Evolutionary conservation across 225 moss, liverwort and hornwort genomes (phyloP), one percentile per base, ranked within the genome.

Genomic region (Marchantia polymorpha): DNA sequence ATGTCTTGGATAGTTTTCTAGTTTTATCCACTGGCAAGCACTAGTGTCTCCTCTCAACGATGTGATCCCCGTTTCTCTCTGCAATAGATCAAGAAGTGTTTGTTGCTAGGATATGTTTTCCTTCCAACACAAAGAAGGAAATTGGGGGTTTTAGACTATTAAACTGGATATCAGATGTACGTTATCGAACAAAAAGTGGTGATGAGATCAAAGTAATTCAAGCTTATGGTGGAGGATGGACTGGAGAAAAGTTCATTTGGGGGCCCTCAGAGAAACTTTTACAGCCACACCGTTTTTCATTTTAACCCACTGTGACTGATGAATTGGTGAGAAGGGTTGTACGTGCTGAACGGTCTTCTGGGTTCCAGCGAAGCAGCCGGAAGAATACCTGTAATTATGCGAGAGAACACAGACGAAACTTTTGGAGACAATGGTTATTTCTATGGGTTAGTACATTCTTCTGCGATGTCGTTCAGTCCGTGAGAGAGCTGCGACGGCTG

Each of bases 271-370:
- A 8, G 22, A 15, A 58, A 58, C 14, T 16, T 16, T 61, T n/a
- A 39, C 2, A 2, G 39, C 3, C 39, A 39, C 39, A 39, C 39
- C n/a, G 2, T 61, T 10, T 17, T 23, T 61, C 7, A 22, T 9
- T 10, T n/a, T 61, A 6, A 61, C 10, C 61, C 16, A 61, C 61
- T 5, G 22, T 69, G 17, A 7, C 47, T 22, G 8, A 19, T 47
- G 15, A 46, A 69, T 7, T 48, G 52, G 72, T 72, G 26, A 58
- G 77, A 83, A 91, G 91, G 84, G 72, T 91, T 88, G 88, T 91
- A 85, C 83, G 27, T 91, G 75, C 74, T 91, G 82, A 89, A 89
- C 73, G 89, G 85, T 4, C 78, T 91, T 20, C 65, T 86, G 80
- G 84, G 86, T 53, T 86, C 84, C 71, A 50, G 83, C 17, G 86